A percentile compares a stretch with the other conserved stretches of the same genome.
Evolutionary conservation across 768 basidiomycete species (phyloP).

Genomic region (Hericium alpestre): DNA sequence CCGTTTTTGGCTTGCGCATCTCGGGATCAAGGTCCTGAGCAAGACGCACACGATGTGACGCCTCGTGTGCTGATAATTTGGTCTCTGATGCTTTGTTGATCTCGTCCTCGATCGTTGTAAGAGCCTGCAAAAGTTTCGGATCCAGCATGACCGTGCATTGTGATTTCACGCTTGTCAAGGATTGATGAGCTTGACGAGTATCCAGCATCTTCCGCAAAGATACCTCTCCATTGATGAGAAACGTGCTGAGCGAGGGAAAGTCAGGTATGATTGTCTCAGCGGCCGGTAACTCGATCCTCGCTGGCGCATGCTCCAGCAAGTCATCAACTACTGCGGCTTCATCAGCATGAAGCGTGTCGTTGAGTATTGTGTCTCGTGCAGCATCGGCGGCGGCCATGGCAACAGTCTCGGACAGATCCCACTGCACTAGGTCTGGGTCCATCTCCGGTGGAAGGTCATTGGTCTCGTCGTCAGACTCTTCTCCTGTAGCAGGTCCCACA

Average conservation of each 20-base stretch:
- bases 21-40: neutral
- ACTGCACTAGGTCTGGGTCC: too few species aligned
- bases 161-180: neutral
- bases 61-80: neutral
- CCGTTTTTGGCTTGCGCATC: neutral
- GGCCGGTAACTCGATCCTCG: too few species aligned
- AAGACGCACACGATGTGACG: neutral
- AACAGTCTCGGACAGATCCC: neutral
- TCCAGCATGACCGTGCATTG: neutral
- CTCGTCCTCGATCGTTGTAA: neutral
- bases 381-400: neutral
- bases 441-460: too few species aligned
- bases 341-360: neutral
- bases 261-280: too few species aligned
- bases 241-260: too few species aligned
- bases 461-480: neutral
- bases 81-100: neutral
- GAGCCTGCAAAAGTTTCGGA: slow-evolving; percentile 25
- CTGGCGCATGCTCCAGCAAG: too few species aligned
- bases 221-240: neutral
- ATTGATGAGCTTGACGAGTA: neutral
- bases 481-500: too few species aligned
- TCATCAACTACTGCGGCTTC: too few species aligned
- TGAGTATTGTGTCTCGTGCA: neutral
- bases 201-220: neutral